Percentiles rank a stretch among this genome's conserved stretches.
phyloP scores from a whole-genome alignment of 306 rosid genomes.

The Cucumis sativus region DNA sequence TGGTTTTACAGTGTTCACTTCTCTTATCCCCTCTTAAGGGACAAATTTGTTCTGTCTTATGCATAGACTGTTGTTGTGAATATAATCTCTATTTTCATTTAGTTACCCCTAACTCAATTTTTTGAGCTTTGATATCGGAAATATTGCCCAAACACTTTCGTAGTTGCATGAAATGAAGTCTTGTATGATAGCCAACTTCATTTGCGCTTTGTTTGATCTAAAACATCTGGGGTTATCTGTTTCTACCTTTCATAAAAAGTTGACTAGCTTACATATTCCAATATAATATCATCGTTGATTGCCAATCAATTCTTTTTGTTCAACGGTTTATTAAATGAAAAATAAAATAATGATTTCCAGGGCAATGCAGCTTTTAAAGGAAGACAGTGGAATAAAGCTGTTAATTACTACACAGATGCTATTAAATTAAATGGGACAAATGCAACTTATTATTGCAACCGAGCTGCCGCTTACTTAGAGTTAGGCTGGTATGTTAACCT shows the following conservation, averaged over 20 bases:
- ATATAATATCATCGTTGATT: neutral
- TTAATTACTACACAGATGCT: conserved; percentile 61
- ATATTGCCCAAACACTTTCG: neutral
- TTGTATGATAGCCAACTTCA: neutral
- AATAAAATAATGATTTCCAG: conserved; percentile 24
- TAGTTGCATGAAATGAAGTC: neutral
- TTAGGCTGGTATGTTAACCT: conserved; percentile 54
- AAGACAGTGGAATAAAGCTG: conserved; percentile 65
- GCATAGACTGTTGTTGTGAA: neutral
- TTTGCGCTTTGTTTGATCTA: neutral
- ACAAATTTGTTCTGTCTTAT: neutral
- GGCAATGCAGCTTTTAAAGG: conserved; percentile 83
- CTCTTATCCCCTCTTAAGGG: neutral
- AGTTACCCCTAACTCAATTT: neutral
- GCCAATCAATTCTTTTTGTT: neutral
- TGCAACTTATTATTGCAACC: conserved; percentile 64
- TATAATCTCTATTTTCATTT: neutral
- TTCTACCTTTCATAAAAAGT: neutral
- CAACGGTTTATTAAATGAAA: neutral
- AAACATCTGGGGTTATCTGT: neutral
- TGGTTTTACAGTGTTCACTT: neutral
- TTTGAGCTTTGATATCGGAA: neutral
- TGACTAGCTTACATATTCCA: neutral
- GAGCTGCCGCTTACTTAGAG: conserved; percentile 81
- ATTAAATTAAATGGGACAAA: conserved; percentile 45